Percentiles rank a stretch among this genome's conserved stretches.
Evolutionary conservation across 305 asterid genomes (phyloP).

Genomic region (Solanum hybrid): DNA sequence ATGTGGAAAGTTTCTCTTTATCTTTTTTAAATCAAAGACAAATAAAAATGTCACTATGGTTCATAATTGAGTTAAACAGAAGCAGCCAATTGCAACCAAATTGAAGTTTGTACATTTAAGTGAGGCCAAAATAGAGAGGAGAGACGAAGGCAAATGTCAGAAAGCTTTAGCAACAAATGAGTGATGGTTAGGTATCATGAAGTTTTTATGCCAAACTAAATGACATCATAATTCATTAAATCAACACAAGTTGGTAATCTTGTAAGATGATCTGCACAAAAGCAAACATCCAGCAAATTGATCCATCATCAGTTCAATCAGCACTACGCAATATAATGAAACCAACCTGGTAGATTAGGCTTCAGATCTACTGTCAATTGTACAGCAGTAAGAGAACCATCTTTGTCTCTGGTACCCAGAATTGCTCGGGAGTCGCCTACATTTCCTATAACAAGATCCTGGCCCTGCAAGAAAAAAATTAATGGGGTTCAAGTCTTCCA

Average conservation of each 20-base stretch:
- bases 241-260: neutral
- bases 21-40: neutral
- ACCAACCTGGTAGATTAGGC: slow-evolving; percentile 30
- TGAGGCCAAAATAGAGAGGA: neutral
- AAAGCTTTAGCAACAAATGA: neutral
- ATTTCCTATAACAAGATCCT: slow-evolving; percentile 27
- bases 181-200: neutral
- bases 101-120: neutral
- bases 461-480: slow-evolving; percentile 15
- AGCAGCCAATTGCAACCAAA: neutral
- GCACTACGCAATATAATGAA: neutral
- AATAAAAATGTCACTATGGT: neutral
- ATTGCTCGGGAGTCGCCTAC: slow-evolving; percentile 32
- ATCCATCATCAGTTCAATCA: neutral
- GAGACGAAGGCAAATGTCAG: neutral
- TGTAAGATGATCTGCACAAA: neutral
- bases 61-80: neutral
- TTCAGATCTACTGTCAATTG: slow-evolving; percentile 33
- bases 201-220: neutral
- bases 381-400: slow-evolving; percentile 20
- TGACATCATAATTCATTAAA: neutral
- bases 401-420: slow-evolving; percentile 21
- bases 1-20: neutral
- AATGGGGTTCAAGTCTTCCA: neutral
- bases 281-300: neutral